A percentile compares a stretch with the other conserved stretches of the same genome.
Conservation (phyloP, 2,329 filamentous ascomycete species). For the Teratosphaeria epicoccoides region DNA sequence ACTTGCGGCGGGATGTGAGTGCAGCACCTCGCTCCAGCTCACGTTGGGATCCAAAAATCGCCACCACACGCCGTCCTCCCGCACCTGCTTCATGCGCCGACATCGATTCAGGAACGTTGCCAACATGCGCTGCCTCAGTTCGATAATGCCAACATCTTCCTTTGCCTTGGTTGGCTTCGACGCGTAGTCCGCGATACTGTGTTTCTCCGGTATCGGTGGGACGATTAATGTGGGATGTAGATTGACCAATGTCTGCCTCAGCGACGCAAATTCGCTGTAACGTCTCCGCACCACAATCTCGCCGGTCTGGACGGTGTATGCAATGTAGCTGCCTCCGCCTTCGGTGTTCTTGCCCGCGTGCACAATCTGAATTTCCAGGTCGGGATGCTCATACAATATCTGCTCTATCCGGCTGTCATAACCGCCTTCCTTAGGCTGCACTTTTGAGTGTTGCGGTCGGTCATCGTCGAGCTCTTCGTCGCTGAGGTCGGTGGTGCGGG, state of each 20-base stretch:
- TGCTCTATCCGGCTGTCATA: slow-evolving; percentile 96
- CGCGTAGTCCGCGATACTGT: slow-evolving; percentile 96
- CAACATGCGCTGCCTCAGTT: slow-evolving; percentile 91
- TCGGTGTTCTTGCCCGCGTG: slow-evolving; percentile 93
- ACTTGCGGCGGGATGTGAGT: slow-evolving; percentile 79
- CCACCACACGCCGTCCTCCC: slow-evolving; percentile 94
- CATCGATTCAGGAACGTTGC: slow-evolving; percentile 92
- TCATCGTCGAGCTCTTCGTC: slow-evolving; percentile 49
- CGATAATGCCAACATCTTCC: slow-evolving; percentile 93
- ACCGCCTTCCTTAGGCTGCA: slow-evolving; percentile 61
- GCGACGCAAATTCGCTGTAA: slow-evolving; percentile 92
- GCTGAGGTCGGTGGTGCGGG: slow-evolving; percentile 43
- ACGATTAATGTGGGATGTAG: slow-evolving; percentile 92
- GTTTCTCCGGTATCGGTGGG: slow-evolving; percentile 95
- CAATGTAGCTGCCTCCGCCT: slow-evolving; percentile 85
- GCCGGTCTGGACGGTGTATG: slow-evolving; percentile 91
- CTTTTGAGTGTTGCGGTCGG: slow-evolving; percentile 36
- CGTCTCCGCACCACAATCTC: slow-evolving; percentile 89
- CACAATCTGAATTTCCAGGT: slow-evolving; percentile 80
- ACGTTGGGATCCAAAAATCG: slow-evolving; percentile 95
- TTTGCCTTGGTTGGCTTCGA: slow-evolving; percentile 97
- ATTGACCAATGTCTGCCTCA: slow-evolving; percentile 77
- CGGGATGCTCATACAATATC: slow-evolving; percentile 89
- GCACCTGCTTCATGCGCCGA: slow-evolving; percentile 80
- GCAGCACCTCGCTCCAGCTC: slow-evolving; percentile 92